Conservation (phyloP, 1,139 yeast genomes). For the Taphrina populina region DNA sequence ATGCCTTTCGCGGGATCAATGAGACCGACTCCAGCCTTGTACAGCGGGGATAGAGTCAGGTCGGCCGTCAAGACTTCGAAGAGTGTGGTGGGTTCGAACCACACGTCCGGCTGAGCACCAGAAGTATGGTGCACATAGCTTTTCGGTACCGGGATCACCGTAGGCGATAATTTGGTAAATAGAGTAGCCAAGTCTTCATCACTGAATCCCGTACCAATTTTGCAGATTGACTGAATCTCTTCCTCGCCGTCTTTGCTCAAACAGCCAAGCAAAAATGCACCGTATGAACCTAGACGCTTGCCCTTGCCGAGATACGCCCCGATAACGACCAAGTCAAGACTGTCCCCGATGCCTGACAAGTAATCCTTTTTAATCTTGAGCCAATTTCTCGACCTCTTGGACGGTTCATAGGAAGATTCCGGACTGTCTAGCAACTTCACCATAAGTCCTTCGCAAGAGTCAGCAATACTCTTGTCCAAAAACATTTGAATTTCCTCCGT, state of each 20-base stretch:
- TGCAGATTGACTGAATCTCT: constrained; percentile 91
- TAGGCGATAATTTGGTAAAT: constrained; percentile 61
- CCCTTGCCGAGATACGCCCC: constrained; percentile 96
- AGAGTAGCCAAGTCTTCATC: constrained; percentile 72
- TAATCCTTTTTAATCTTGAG: constrained; percentile 91
- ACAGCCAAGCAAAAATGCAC: constrained; percentile 88
- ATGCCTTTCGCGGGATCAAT: constrained; percentile 66
- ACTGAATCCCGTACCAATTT: constrained; percentile 95
- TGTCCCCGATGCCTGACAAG: constrained; percentile 90
- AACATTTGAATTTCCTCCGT: constrained; percentile 73
- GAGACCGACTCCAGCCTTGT: constrained; percentile 62
- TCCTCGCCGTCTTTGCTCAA: constrained; percentile 80
- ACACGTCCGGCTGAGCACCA: constrained; percentile 54
- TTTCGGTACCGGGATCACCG: constrained; percentile 67
- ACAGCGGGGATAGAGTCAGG: constrained; percentile 83
- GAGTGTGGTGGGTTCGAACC: constrained; percentile 87
- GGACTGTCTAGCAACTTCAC: constrained; percentile 79
- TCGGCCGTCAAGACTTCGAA: constrained; percentile 96
- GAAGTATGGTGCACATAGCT: constrained; percentile 58
- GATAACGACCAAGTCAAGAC: constrained; percentile 85
- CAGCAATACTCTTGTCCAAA: constrained; percentile 83
- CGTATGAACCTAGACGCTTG: constrained; percentile 89
- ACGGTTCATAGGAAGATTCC: constrained; percentile 87
- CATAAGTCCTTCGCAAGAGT: constrained; percentile 95
- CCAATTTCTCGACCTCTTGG: constrained; percentile 94